Conservation (phyloP, 1,284 basidiomycete species). For the Ustilago bromivora region DNA sequence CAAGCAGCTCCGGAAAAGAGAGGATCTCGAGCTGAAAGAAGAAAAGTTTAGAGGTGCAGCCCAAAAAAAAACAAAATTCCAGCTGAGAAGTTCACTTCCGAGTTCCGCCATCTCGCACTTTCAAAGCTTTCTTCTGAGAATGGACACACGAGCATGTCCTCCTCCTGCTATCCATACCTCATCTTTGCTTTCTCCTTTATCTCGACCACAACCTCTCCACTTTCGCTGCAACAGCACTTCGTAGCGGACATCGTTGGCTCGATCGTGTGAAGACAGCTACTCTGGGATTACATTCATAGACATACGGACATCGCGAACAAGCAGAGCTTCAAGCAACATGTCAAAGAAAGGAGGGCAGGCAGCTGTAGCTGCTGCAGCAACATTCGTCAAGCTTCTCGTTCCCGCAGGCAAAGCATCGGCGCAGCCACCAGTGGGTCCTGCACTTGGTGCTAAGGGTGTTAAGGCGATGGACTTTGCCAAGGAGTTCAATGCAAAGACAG, state of each 20-base stretch:
- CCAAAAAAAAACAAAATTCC: conserved; percentile 20
- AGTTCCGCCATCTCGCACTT: conserved; percentile 27
- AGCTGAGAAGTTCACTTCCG: conserved; percentile 10
- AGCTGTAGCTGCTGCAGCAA: conserved; percentile 47
- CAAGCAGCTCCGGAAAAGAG: conserved; percentile 1
- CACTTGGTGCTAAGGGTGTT: conserved; percentile 95
- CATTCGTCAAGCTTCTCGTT: conserved; percentile 78
- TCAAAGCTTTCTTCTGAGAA: conserved; percentile 31
- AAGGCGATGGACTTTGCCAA: conserved; percentile 99
- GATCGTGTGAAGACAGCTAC: neutral
- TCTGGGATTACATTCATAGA: neutral
- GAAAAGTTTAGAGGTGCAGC: conserved; percentile 26
- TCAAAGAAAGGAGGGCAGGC: conserved; percentile 65
- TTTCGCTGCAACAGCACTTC: neutral
- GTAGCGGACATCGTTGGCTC: neutral
- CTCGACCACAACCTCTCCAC: neutral
- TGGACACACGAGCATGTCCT: neutral
- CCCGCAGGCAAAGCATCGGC: conserved; percentile 95
- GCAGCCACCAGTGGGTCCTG: conserved; percentile 95
- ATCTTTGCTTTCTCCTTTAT: neutral
- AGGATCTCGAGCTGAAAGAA: conserved; percentile 5
- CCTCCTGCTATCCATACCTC: neutral
- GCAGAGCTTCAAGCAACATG: conserved; percentile 36
- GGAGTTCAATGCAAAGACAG: conserved; percentile 76
- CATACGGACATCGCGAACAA: neutral